These are phyloP conservation scores for Podila epicladia DNA, from an alignment of 192 early-diverging fungal genomes.

Conservation along the genomic window DNA sequence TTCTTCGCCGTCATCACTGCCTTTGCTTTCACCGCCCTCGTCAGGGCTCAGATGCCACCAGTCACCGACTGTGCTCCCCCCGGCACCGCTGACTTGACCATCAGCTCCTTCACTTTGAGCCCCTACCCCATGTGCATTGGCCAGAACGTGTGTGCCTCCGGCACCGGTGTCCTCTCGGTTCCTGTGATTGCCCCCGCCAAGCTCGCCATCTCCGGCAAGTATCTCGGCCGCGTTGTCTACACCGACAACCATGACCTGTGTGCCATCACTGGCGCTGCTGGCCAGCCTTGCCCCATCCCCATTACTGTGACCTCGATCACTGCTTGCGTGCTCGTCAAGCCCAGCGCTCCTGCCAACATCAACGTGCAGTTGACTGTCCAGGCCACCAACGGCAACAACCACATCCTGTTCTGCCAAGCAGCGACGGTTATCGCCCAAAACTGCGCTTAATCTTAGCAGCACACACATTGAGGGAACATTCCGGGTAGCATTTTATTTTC, in stretches of 20 bases:
- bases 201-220: neutral
- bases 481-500: neutral
- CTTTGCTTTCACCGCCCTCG: neutral
- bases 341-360: neutral
- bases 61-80: slow-evolving; percentile 27
- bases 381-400: slow-evolving; percentile 1
- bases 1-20: neutral
- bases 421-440: neutral
- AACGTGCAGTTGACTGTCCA: slow-evolving; percentile 1
- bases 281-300: neutral
- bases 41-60: neutral
- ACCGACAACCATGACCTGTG: slow-evolving; percentile 2
- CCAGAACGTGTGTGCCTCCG: slow-evolving; percentile 16
- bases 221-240: slow-evolving; percentile 7
- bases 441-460: neutral
- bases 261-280: neutral
- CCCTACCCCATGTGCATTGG: slow-evolving; percentile 43
- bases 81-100: slow-evolving; percentile 54
- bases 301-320: neutral
- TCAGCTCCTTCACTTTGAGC: slow-evolving; percentile 51
- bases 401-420: neutral
- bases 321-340: slow-evolving; percentile 7
- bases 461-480: no score
- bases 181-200: slow-evolving; percentile 8
- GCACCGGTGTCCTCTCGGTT: slow-evolving; percentile 32